phyloP scores from a whole-genome alignment of 2,329 filamentous ascomycete genomes.

The Lecanicillium sp. region DNA sequence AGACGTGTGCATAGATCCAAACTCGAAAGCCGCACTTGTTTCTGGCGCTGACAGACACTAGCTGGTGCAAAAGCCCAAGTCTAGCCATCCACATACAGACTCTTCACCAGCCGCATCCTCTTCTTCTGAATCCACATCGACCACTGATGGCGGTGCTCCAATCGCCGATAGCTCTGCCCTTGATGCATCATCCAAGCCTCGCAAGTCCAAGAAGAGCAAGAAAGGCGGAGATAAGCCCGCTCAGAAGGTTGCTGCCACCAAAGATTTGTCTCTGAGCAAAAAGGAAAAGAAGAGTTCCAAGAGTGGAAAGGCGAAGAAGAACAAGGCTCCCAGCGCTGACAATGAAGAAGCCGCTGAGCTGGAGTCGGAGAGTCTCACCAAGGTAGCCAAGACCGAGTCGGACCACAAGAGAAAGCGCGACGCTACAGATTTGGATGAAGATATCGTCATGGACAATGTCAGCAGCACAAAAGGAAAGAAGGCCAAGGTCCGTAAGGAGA shows the following conservation, averaged over 20 bases:
- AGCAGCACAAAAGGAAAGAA: conserved; percentile 2
- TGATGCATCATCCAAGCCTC: neutral
- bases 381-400: neutral
- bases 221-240: conserved; percentile 8
- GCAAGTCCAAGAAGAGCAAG: conserved; percentile 11
- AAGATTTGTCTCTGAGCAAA: conserved; percentile 13
- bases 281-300: conserved; percentile 18
- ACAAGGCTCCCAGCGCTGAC: conserved; percentile 9
- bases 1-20: too few relatives aligned
- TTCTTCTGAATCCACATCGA: conserved; percentile 11
- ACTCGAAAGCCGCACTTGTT: too few relatives aligned
- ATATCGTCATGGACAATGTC: neutral
- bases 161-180: neutral
- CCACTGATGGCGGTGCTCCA: conserved; percentile 14
- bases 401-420: conserved; percentile 9
- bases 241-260: conserved; percentile 5
- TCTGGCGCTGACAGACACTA: too few relatives aligned
- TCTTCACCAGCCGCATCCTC: conserved; percentile 14
- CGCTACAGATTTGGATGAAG: conserved; percentile 4
- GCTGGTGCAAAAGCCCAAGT: too few relatives aligned
- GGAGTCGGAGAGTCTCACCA: too few relatives aligned
- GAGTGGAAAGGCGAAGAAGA: conserved; percentile 7
- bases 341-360: neutral
- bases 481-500: conserved; percentile 9
- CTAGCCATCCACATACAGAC: too few relatives aligned